A percentile compares a stretch with the other conserved stretches of the same genome.
These are phyloP conservation scores for Russula lepida DNA, from an alignment of 768 basidiomycete genomes.

Conservation along the genomic window DNA sequence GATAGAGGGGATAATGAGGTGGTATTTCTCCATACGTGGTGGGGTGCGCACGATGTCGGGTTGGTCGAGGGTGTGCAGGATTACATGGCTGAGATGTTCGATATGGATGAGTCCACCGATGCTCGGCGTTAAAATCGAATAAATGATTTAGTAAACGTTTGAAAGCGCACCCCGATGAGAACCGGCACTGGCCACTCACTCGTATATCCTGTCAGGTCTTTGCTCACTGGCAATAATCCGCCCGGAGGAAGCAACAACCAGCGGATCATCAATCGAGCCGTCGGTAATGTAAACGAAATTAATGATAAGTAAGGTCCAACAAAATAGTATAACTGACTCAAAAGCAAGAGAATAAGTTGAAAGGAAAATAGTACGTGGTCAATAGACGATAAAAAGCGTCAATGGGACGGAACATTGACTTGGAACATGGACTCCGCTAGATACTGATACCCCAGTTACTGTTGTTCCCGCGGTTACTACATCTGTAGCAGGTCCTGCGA, in stretches of 20 bases:
- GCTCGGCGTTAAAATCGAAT: neutral
- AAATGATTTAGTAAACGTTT: neutral
- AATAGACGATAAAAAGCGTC: too few species aligned
- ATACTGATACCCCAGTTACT: too few species aligned
- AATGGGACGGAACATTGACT: too few species aligned
- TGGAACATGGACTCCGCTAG: too few species aligned
- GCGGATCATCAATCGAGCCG: neutral
- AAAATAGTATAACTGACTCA: too few species aligned
- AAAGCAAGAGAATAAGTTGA: too few species aligned
- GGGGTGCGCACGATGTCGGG: constrained; percentile 55
- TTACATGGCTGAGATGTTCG: constrained; percentile 30
- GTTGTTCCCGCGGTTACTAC: too few species aligned
- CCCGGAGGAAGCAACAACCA: neutral
- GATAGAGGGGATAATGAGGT: constrained; percentile 35
- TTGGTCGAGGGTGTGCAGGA: constrained; percentile 64
- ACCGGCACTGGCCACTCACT: constrained; percentile 14
- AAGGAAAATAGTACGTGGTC: too few species aligned
- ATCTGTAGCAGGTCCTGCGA: too few species aligned
- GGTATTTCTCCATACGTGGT: constrained; percentile 47
- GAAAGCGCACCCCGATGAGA: neutral
- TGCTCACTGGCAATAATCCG: constrained; percentile 24
- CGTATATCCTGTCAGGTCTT: constrained; percentile 31
- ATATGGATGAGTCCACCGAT: constrained; percentile 10
- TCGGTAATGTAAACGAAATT: neutral
- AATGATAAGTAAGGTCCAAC: too few species aligned